phyloP scores from a whole-genome alignment of 345 rosid species.

The Rhodamnia rubescens region DNA sequence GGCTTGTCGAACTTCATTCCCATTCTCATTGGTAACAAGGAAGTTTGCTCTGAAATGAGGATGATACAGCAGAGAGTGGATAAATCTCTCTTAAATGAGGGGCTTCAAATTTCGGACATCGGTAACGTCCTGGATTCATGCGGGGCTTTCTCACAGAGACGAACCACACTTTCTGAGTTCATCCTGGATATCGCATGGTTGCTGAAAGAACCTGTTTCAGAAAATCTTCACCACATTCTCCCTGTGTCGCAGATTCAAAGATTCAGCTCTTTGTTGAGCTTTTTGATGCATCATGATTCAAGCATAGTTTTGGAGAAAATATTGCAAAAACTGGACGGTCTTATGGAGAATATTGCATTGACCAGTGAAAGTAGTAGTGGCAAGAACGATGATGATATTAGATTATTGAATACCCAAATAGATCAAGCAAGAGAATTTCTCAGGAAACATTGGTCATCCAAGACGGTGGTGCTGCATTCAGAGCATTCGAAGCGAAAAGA shows the following conservation, averaged over 20 bases:
- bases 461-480: conserved; percentile 3
- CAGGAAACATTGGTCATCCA: conserved; percentile 16
- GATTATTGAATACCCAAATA: conserved; percentile 32
- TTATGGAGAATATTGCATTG: conserved; percentile 23
- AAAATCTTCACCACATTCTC: conserved; percentile 23
- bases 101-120: conserved; percentile 6
- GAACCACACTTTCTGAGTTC: conserved; percentile 46
- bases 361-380: conserved; percentile 10
- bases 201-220: conserved; percentile 50
- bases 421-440: conserved; percentile 29
- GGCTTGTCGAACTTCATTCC: conserved; percentile 93
- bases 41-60: conserved; percentile 70
- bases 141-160: conserved; percentile 28
- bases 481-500: conserved; percentile 7
- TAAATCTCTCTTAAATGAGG: conserved; percentile 11
- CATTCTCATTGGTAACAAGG: conserved; percentile 53
- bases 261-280: conserved; percentile 39
- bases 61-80: conserved; percentile 48
- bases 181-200: conserved; percentile 83
- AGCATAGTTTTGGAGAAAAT: conserved; percentile 42
- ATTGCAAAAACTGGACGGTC: conserved; percentile 34
- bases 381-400: conserved; percentile 24
- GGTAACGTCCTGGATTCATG: conserved; percentile 23
- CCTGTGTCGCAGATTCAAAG: conserved; percentile 57
- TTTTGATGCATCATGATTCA: conserved; percentile 46